A percentile compares a stretch with the other conserved stretches of the same genome.
These are phyloP conservation scores for Ustilago xerochloae DNA, from an alignment of 1,284 basidiomycete genomes.

Conservation along the genomic window DNA sequence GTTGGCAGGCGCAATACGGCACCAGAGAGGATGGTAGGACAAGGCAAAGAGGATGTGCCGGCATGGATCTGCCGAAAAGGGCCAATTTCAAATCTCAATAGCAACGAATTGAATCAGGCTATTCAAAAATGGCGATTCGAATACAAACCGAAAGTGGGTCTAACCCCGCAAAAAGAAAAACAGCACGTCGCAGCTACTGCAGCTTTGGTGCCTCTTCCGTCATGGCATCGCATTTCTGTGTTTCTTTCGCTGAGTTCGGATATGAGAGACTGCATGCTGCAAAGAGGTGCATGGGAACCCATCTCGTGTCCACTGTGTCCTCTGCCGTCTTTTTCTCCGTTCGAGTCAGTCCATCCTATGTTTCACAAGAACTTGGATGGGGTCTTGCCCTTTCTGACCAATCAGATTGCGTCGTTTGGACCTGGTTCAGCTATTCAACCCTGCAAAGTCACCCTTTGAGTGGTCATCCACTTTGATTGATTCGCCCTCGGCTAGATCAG, in stretches of 20 bases:
- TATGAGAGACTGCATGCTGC: conserved; percentile 7
- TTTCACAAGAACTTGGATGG: background rate
- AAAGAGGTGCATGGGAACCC: conserved; percentile 6
- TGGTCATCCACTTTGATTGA: too few species aligned
- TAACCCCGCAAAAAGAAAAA: background rate
- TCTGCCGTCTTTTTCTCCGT: conserved; percentile 2
- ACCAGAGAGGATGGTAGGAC: background rate
- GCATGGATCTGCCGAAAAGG: background rate
- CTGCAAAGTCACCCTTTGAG: too few species aligned
- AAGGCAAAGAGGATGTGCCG: background rate
- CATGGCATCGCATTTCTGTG: background rate
- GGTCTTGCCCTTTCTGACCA: conserved; percentile 2
- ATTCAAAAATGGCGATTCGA: background rate
- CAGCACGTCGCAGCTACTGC: background rate
- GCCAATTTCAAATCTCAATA: background rate
- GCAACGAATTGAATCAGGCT: background rate
- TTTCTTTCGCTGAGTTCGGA: conserved; percentile 8
- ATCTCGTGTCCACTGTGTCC: background rate
- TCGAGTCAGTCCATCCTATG: background rate
- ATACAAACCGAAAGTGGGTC: background rate
- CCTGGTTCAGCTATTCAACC: too few species aligned
- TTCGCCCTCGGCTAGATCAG: conserved; percentile 23
- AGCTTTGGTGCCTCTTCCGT: background rate
- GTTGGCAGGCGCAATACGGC: background rate
- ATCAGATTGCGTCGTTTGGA: conserved; percentile 9